A percentile compares a stretch with the other conserved stretches of the same genome.
phyloP scores from a whole-genome alignment of 2,329 filamentous ascomycete species.

The Whalleya microplaca region DNA sequence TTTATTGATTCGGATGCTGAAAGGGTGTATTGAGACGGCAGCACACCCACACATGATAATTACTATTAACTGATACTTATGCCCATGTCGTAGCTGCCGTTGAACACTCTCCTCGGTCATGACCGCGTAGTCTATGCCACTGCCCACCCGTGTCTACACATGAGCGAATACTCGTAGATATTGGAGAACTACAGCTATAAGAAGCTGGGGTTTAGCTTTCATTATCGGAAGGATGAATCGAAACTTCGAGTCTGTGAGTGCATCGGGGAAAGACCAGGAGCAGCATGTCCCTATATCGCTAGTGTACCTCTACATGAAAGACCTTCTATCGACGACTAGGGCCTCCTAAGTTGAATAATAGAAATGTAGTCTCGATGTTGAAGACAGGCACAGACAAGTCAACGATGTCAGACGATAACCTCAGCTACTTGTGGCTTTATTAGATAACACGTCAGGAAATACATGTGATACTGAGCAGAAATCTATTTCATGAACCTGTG shows the following conservation, averaged over 20 bases:
- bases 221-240: constrained; percentile 69
- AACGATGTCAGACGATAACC: constrained; percentile 60
- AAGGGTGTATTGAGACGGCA: constrained; percentile 82
- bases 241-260: constrained; percentile 66
- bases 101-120: constrained; percentile 59
- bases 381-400: constrained; percentile 63
- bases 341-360: constrained; percentile 77
- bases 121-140: constrained; percentile 76
- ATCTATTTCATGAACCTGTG: constrained; percentile 64
- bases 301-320: constrained; percentile 47
- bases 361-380: constrained; percentile 67
- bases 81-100: constrained; percentile 77
- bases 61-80: constrained; percentile 89
- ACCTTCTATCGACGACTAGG: constrained; percentile 69
- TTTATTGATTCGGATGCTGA: constrained; percentile 84
- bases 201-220: constrained; percentile 68
- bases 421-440: constrained; percentile 60
- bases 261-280: constrained; percentile 60
- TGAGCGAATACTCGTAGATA: constrained; percentile 75
- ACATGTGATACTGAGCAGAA: constrained; percentile 64
- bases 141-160: constrained; percentile 74
- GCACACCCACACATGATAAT: constrained; percentile 78
- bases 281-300: constrained; percentile 75
- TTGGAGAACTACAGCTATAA: constrained; percentile 75
- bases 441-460: constrained; percentile 64